Evolutionary conservation across 2,329 filamentous ascomycete species (phyloP), one percentile per base, ranked within the genome.

Genomic region (Ophiocordyceps polyrhachis-furcata): DNA sequence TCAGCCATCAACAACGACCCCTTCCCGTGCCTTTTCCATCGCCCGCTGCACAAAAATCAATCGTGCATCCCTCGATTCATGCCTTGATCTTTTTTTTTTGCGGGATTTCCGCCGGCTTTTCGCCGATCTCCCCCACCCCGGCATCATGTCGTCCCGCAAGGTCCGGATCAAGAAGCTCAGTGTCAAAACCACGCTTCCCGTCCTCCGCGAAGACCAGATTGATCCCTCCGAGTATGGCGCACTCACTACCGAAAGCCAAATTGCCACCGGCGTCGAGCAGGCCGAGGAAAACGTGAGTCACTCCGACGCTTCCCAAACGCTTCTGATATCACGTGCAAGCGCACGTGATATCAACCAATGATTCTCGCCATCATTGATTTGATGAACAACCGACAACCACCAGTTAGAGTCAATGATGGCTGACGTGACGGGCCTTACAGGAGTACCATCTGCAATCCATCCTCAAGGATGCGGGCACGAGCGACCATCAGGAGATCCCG

Each of bases 221-320:
- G 87, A 95, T 60, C 73, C 81, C 58, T 75, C 72, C 57, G 77
- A 87, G 64, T 93, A 95, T 63, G 85, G 93, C 66, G 76, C 83
- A 56, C 79, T 89, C 60, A 83, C 82, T 54, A 81, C 82, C 61
- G 74, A 84, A 76, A 69, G 78, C 72, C 67, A 85, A 81, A 86
- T 95, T 60, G 87, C 91, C 60, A 95, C 88, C 53, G 91, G 91
- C 65, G 91, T 98, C 56, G 91, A 98, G 66, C 88, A 93, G 62
- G 84, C 80, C 52, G 91, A 98, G 67, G 88, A 96, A 76, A 89
- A 89, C 69, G 91, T 95, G 66, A 78, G 87, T 84, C 50, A 51
- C 52, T 51, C 52, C 55, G 54, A 48, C 52, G 48, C 49, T 48
- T 45, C 49, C 41, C 45, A 48, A 53, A 50, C 45, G 51, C 54